Conservation (phyloP, 2,329 filamentous ascomycete genomes). For the Neocucurbitaria cava region DNA sequence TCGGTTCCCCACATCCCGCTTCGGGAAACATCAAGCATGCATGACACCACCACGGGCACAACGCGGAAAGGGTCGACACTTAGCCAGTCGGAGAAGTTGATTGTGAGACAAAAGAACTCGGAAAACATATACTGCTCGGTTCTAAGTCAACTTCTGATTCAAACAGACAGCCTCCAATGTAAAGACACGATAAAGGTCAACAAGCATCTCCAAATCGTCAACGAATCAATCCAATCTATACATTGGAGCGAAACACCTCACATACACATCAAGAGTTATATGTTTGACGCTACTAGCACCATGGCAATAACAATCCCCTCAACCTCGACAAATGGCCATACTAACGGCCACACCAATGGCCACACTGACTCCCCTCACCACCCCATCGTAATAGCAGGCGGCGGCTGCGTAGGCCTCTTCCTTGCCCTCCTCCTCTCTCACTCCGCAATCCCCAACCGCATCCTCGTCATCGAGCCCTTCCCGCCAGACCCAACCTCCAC, state of each 20-base stretch:
- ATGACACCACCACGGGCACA: conserved; percentile 11
- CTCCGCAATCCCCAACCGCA: conserved; percentile 39
- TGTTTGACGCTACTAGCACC: neutral
- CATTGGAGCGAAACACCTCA: neutral
- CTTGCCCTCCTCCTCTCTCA: conserved; percentile 49
- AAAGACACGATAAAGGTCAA: neutral
- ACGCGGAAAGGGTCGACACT: neutral
- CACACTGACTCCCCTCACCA: neutral
- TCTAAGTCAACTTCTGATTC: neutral
- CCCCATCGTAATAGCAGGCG: conserved; percentile 49
- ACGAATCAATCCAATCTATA: neutral
- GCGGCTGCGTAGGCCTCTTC: conserved; percentile 52
- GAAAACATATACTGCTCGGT: neutral
- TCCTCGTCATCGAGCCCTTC: conserved; percentile 44
- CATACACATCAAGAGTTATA: neutral
- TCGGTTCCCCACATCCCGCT: conserved; percentile 20
- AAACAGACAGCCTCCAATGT: neutral
- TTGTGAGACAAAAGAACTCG: neutral
- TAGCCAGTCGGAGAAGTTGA: neutral
- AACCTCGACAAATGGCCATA: neutral
- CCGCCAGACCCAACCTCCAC: conserved; percentile 39
- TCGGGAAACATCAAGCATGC: conserved; percentile 5
- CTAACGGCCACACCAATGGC: neutral
- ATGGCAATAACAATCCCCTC: neutral
- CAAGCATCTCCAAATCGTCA: neutral